These are phyloP conservation scores for Crithidia sp. DNA, from an alignment of 208 protist species.

Conservation along the genomic window DNA sequence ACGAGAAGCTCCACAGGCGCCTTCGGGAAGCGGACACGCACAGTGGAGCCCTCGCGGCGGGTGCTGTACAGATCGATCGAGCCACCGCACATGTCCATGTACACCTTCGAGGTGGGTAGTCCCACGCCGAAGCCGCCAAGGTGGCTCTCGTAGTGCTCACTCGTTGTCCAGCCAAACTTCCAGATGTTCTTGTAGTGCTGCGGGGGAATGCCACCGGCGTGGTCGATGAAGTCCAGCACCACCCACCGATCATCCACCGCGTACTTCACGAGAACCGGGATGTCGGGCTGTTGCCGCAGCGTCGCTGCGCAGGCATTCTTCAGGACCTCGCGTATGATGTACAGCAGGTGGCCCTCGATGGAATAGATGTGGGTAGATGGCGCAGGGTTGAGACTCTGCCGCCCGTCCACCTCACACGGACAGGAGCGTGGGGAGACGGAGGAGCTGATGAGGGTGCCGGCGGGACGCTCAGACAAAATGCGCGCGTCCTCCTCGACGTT, in stretches of 20 bases:
- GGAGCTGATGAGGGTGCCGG: slow-evolving; percentile 49
- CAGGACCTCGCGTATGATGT: slow-evolving; percentile 82
- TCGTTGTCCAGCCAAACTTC: slow-evolving; percentile 90
- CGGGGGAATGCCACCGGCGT: slow-evolving; percentile 61
- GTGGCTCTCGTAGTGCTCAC: slow-evolving; percentile 57
- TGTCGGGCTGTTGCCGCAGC: slow-evolving; percentile 21
- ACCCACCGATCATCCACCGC: slow-evolving; percentile 61
- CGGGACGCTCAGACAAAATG: slow-evolving; percentile 38
- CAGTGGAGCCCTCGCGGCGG: slow-evolving; percentile 53
- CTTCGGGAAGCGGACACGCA: slow-evolving; percentile 85
- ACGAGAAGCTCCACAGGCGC: slow-evolving; percentile 63
- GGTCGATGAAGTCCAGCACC: slow-evolving; percentile 79
- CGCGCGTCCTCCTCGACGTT: slow-evolving; percentile 63
- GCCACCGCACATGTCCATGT: slow-evolving; percentile 86
- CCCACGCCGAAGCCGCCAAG: slow-evolving; percentile 86
- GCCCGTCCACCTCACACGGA: slow-evolving; percentile 14
- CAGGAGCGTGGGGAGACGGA: slow-evolving; percentile 35
- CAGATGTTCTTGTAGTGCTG: slow-evolving; percentile 63
- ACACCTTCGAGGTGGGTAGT: slow-evolving; percentile 83
- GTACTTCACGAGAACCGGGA: slow-evolving; percentile 55
- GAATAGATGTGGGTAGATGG: slow-evolving; percentile 46
- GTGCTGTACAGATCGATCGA: slow-evolving; percentile 74
- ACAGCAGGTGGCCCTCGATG: slow-evolving; percentile 75
- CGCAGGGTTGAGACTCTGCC: background rate
- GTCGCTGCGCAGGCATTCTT: slow-evolving; percentile 89